Base-by-base conservation (phyloP, 169 alveolate genomes). In the Plasmodium fragile region DNA sequence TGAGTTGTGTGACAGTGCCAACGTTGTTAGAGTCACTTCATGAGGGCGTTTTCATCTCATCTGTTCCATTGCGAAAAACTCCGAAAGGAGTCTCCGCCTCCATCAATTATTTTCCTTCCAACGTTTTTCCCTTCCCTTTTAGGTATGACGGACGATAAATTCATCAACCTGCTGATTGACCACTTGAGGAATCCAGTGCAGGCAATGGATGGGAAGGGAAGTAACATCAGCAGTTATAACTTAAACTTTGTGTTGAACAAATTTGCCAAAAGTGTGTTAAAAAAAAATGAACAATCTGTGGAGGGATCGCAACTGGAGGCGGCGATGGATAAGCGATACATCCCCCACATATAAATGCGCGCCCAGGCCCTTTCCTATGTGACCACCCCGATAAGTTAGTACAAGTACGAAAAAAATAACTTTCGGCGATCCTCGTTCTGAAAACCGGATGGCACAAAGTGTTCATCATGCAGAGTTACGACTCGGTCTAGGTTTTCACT, bases 91-190 rank as follows among this genome's bases (percentile, higher is more conserved):
- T 41, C 55, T 4, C 55, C 55, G 18, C 55, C 11, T 5, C 18
- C 18, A 11, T 45, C 18, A 10, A 10, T 45, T 45, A 45, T 36
- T 79, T 79, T 25, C 28, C 18, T 22, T 82, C 28, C 71, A 16
- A 25, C 11, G 53, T 4, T 1, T 28, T 83, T 71, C 39, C 59
- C 55, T 28, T 28, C 39, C 39, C 6, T 55, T 36, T 18, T 49
- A 85, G 93, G 80, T 25, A 75, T 85, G 16, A 28, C 93, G 16
- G 93, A 85, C 43, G 93, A 85, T 32, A 85, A 85, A 55, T 85
- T 85, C 43, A 85, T 85, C 70, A 85, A 85, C 55, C 79, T 85
- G 69, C 59, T 85, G n/a, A 34, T 85, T 2, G 93, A 85, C 69
- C 84, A 85, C 79, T 73, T 85, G 41, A 85, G 80, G 70, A 75